phyloP scores from a whole-genome alignment of 2,329 filamentous ascomycete genomes.

The Trichoderma gracile region DNA sequence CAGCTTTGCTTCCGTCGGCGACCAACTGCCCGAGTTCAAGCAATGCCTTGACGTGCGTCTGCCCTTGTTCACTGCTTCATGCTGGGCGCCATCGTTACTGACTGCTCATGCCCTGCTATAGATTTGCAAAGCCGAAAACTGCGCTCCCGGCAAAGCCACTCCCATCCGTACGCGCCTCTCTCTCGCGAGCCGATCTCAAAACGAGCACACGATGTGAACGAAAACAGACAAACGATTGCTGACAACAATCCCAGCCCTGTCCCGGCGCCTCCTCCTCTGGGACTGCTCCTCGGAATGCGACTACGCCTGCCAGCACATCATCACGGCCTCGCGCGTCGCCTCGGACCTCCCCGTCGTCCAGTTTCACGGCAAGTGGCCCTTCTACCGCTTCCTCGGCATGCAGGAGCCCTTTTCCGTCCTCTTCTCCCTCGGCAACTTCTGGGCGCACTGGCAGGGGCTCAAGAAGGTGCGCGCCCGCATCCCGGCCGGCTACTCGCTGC shows the following conservation, averaged over 20 bases:
- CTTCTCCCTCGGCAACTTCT: constrained; percentile 89
- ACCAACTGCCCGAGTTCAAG: constrained; percentile 82
- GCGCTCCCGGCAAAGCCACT: constrained; percentile 61
- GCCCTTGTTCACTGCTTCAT: not conserved
- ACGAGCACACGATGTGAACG: not conserved
- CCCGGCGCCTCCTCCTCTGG: constrained; percentile 88
- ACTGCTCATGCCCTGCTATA: constrained; percentile 42
- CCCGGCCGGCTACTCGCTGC: constrained; percentile 71
- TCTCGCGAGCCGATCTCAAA: not conserved
- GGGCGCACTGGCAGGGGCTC: constrained; percentile 80
- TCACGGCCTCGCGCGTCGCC: constrained; percentile 70
- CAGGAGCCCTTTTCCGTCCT: constrained; percentile 93
- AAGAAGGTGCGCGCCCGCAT: constrained; percentile 67
- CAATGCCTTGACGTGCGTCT: constrained; percentile 74
- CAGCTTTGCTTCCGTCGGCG: constrained; percentile 74
- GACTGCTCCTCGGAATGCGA: constrained; percentile 92
- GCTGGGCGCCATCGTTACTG: constrained; percentile 20
- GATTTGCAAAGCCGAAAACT: constrained; percentile 82
- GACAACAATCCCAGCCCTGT: constrained; percentile 61
- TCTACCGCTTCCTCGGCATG: constrained; percentile 84
- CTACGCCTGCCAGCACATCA: constrained; percentile 94
- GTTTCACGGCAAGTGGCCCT: constrained; percentile 99
- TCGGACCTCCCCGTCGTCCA: constrained; percentile 73
- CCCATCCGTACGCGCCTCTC: constrained; percentile 60
- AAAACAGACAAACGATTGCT: not conserved